Base-by-base conservation (phyloP, 1,139 yeast genomes). In the Candida sp. region DNA sequence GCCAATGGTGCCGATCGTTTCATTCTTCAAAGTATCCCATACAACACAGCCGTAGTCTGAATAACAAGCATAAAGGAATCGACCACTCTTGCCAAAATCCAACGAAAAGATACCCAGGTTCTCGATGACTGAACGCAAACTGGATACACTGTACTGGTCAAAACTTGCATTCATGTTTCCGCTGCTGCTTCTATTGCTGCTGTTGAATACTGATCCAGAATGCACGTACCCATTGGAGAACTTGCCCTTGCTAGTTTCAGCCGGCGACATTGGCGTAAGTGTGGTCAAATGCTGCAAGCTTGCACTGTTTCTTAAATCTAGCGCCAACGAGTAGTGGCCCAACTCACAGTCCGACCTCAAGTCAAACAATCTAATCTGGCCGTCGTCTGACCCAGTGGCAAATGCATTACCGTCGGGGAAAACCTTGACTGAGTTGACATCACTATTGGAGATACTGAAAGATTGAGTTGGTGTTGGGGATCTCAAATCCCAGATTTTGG, bases 311-410 rank as follows among this genome's bases (percentile, higher is more conserved):
- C 46, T 42, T 11, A 54, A 32, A 26, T 47, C 54, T 47, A 26
- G 49, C 35, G 11, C 33, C 51, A 85, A 64, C 7, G 79, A 68
- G 66, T 85, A 90, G 12, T 63, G 65, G 5, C 84, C 78, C 42
- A 92, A 65, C 57, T 84, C 86, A 57, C 96, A 84, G 65, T 89
- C 97, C 4, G 93, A 79, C 54, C 98, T 76, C 46, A 89, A 67
- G 64, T 93, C 98, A 66, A 83, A 89, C 49, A 90, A 67, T 49
- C 90, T 77, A n/a, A 90, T 75, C 0, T 78, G 65, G 1, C 96
- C 94, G 63, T 90, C 96, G 60, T 91, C 98, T 41, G 90, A 81
- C 1, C 97, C 97, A 2, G 85, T 76, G 0, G 80, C 81, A 58
- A 88, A 81, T 0, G 90, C 78, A 33, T 76, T 69, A 2, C 92